Evolutionary conservation across 2,329 filamentous ascomycete genomes (phyloP), one percentile per base, ranked within the genome.

Genomic region (Plectosphaerella plurivora): DNA sequence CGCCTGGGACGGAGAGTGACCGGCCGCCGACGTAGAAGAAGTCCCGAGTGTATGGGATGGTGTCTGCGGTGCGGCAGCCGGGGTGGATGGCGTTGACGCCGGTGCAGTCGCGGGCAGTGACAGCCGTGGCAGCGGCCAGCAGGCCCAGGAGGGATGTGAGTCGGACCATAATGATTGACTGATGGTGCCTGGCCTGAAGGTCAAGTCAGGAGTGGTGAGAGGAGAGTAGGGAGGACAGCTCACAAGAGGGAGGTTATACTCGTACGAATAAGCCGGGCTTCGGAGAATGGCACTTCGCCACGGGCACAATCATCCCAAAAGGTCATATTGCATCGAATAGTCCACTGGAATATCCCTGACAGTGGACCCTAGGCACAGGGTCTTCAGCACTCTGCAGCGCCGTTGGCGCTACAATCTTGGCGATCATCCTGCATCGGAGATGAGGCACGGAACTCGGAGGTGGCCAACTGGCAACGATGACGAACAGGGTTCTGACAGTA

Each of bases 21-120:
- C 59, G 54, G 20, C 64, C 64, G 45, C 64, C 64, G 39, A 65
- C 62, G 50, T 66, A 65, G 54, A 65, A 59, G 45, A 64, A 56
- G 46, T 24, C 12, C 50, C 14, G 61, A 25, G 36, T 45, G 36
- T 55, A 52, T 12, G 51, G 14, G 20, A 22, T 41, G 10, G 45
- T 54, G 49, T 55, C 53, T 24, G 15, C 39, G 15, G 53, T 20
- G 22, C 49, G 36, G 36, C 49, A 54, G 49, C 51, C 51, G 6
- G 52, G 51, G 52, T 52, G 51, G 52, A 55, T 51, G 20, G 52
- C 39, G 28, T 54, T 41, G n/a, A 54, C 54, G 9, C 52, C 54
- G 6, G 49, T 50, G 47, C 54, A 54, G 28, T 54, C 47, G 4
- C 28, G 37, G 12, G 24, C 28, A 15, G 28, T 36, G 16, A 52